These are phyloP conservation scores for Pseudogymnoascus sp. DNA, from an alignment of 2,329 filamentous ascomycete species.

Conservation along the genomic window DNA sequence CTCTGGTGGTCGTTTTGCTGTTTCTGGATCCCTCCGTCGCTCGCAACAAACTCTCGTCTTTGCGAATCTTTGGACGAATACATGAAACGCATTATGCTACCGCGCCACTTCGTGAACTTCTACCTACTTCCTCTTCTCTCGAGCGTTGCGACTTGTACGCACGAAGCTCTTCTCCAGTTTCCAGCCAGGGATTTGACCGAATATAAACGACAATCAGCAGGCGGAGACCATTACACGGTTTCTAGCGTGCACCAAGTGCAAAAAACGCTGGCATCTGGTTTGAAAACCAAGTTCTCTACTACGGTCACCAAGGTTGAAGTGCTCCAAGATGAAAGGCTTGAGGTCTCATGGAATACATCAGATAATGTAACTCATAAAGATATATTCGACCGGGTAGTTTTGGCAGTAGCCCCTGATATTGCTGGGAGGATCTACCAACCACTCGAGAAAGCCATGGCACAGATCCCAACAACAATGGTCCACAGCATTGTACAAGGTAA, in stretches of 20 bases:
- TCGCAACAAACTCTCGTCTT: slow-evolving; percentile 12
- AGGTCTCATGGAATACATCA: slow-evolving; percentile 30
- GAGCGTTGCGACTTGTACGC: slow-evolving; percentile 47
- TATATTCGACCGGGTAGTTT: slow-evolving; percentile 43
- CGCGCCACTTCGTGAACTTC: slow-evolving; percentile 38
- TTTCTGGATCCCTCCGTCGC: slow-evolving; percentile 37
- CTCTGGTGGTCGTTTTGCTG: slow-evolving; percentile 47
- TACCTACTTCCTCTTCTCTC: slow-evolving; percentile 50
- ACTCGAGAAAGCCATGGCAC: slow-evolving; percentile 30
- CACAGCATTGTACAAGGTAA: slow-evolving; percentile 42
- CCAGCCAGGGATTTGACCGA: slow-evolving; percentile 45
- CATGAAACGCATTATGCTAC: slow-evolving; percentile 41
- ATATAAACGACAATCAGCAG: slow-evolving; percentile 41
- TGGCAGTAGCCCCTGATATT: slow-evolving; percentile 49
- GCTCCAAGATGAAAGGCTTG: slow-evolving; percentile 22
- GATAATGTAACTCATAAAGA: slow-evolving; percentile 25
- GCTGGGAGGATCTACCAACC: slow-evolving; percentile 42
- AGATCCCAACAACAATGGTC: slow-evolving; percentile 42
- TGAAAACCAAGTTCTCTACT: slow-evolving; percentile 37
- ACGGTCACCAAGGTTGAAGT: slow-evolving; percentile 32
- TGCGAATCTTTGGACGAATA: slow-evolving; percentile 44
- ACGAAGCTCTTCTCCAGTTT: slow-evolving; percentile 41
- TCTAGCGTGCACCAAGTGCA: slow-evolving; percentile 44
- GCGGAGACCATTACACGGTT: slow-evolving; percentile 44
- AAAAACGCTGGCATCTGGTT: slow-evolving; percentile 34